phyloP scores from a whole-genome alignment of 805 yeast genomes.

The Starmerella apis region DNA sequence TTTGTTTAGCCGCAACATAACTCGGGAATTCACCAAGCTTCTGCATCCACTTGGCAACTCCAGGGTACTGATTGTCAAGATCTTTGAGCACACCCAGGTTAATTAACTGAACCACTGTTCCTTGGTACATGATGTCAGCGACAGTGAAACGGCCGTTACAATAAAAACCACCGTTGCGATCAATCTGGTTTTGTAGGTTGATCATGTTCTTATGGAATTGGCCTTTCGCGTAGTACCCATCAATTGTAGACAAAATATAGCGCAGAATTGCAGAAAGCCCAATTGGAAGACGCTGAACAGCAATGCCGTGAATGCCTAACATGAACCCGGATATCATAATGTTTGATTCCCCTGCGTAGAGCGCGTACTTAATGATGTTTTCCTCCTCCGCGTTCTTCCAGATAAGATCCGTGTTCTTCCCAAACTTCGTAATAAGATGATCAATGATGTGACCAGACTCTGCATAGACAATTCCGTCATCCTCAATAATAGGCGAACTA shows the following conservation, averaged over 20 bases:
- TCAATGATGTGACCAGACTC: constrained; percentile 54
- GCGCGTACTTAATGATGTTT: constrained; percentile 41
- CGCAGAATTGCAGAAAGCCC: constrained; percentile 31
- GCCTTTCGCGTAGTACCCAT: constrained; percentile 40
- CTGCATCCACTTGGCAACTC: constrained; percentile 18
- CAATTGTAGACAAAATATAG: constrained; percentile 38
- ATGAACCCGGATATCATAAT: constrained; percentile 42
- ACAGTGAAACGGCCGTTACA: constrained; percentile 51
- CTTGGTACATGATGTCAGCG: constrained; percentile 45
- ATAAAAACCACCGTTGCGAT: constrained; percentile 43
- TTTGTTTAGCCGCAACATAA: constrained; percentile 8
- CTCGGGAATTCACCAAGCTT: constrained; percentile 14
- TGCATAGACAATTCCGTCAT: constrained; percentile 37
- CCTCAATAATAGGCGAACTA: constrained; percentile 50
- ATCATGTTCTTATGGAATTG: constrained; percentile 38
- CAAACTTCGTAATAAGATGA: constrained; percentile 44
- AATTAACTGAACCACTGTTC: constrained; percentile 10
- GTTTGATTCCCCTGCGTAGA: constrained; percentile 54
- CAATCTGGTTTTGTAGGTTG: constrained; percentile 36
- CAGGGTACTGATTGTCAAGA: constrained; percentile 17
- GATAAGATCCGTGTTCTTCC: constrained; percentile 33
- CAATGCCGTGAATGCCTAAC: constrained; percentile 33
- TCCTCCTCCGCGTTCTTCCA: constrained; percentile 36
- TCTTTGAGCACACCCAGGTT: constrained; percentile 6
- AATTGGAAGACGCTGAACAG: constrained; percentile 20